Evolutionary conservation across 192 early-diverging fungal species (phyloP).

Genomic region (Chytriomyces confervae): DNA sequence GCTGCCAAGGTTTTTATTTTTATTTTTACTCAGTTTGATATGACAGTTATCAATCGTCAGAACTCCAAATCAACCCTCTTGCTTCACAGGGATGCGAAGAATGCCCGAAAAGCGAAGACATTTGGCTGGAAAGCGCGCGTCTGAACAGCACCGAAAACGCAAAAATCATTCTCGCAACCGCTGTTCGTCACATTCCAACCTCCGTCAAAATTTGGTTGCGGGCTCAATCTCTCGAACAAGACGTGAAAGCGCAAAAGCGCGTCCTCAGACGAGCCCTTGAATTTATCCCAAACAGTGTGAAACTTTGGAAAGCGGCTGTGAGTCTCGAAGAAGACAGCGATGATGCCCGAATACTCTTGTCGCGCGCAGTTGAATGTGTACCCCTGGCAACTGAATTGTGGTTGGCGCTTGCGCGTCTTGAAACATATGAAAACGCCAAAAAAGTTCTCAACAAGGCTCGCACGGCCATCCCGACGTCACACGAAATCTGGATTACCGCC

Average conservation of each 20-base stretch:
- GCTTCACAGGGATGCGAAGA: conserved; percentile 83
- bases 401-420: conserved; percentile 92
- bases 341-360: conserved; percentile 88
- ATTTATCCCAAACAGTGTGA: conserved; percentile 88
- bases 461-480: conserved; percentile 78
- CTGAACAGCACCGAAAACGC: conserved; percentile 84
- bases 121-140: conserved; percentile 96
- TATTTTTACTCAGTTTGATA: background rate
- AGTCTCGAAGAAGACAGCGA: conserved; percentile 89
- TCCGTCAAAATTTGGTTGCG: conserved; percentile 93
- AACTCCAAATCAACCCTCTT: background rate
- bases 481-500: conserved; percentile 95
- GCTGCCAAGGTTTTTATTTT: conserved; percentile 55
- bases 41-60: background rate
- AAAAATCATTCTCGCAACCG: conserved; percentile 89
- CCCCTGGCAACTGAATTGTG: conserved; percentile 91
- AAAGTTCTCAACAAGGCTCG: conserved; percentile 92
- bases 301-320: conserved; percentile 91
- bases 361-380: conserved; percentile 92
- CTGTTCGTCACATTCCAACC: conserved; percentile 85
- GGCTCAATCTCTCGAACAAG: conserved; percentile 85
- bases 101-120: conserved; percentile 92
- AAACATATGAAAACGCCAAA: conserved; percentile 86
- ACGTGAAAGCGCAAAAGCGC: conserved; percentile 74
- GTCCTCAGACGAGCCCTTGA: conserved; percentile 92